Conservation (phyloP, 2,329 filamentous ascomycete species). For the Colletotrichum agaves region DNA sequence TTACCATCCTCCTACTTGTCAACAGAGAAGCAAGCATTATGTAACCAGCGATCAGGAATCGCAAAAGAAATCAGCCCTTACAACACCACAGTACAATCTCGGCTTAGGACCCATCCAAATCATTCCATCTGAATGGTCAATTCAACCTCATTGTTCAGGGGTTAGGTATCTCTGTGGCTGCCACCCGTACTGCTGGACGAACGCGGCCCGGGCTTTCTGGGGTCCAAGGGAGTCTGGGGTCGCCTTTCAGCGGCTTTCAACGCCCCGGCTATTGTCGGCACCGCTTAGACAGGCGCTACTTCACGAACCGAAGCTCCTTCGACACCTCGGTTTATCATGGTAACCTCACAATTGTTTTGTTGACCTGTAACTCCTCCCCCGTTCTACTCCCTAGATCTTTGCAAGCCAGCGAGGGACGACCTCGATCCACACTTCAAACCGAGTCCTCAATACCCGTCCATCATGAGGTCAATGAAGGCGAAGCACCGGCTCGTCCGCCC, state of each 20-base stretch:
- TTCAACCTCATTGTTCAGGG: too few species aligned
- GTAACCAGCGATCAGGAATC: too few species aligned
- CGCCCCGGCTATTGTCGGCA: slow-evolving; percentile 36
- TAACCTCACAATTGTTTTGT: background rate
- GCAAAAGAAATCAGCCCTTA: too few species aligned
- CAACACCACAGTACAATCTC: too few species aligned
- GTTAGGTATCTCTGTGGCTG: too few species aligned
- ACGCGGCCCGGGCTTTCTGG: background rate
- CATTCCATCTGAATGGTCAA: too few species aligned
- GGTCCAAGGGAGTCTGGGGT: slow-evolving; percentile 7
- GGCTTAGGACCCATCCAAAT: too few species aligned
- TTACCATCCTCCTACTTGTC: too few species aligned
- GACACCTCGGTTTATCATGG: slow-evolving; percentile 24
- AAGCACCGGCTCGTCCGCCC: slow-evolving; percentile 60
- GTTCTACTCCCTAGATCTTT: background rate
- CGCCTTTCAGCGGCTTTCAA: slow-evolving; percentile 33
- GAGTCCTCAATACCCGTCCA: slow-evolving; percentile 36
- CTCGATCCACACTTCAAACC: slow-evolving; percentile 5
- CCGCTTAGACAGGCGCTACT: slow-evolving; percentile 2
- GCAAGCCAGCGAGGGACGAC: background rate
- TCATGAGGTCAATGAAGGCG: slow-evolving; percentile 67
- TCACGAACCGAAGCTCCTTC: slow-evolving; percentile 27
- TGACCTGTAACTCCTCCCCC: background rate
- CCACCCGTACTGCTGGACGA: background rate
- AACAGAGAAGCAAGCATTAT: too few species aligned